Percentiles rank a stretch among this genome's conserved stretches.
Conservation (phyloP, 2,329 filamentous ascomycete species). For the Fusarium guadeloupense region DNA sequence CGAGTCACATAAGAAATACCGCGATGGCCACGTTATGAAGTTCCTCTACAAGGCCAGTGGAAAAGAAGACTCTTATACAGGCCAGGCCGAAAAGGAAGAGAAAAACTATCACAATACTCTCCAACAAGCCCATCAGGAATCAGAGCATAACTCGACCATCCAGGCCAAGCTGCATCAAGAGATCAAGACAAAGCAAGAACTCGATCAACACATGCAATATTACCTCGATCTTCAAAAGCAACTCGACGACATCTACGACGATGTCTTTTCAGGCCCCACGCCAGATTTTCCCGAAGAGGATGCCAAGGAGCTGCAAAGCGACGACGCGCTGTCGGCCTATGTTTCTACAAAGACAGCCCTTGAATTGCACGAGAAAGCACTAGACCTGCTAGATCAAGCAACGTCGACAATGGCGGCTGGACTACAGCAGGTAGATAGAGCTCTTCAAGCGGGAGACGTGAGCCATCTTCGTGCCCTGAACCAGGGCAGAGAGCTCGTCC, state of each 20-base stretch:
- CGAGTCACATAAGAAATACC: slow-evolving; percentile 62
- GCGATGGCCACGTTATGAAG: slow-evolving; percentile 61
- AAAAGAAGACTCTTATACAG: slow-evolving; percentile 51
- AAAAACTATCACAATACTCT: slow-evolving; percentile 63
- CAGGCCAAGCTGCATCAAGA: slow-evolving; percentile 54
- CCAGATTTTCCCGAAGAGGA: slow-evolving; percentile 65
- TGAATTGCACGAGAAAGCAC: slow-evolving; percentile 54
- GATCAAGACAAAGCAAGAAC: slow-evolving; percentile 44
- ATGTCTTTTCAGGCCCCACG: slow-evolving; percentile 63
- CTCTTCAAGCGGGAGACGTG: slow-evolving; percentile 48
- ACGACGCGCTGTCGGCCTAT: slow-evolving; percentile 49
- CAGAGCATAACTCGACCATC: slow-evolving; percentile 54
- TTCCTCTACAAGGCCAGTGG: slow-evolving; percentile 62
- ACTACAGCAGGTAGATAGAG: slow-evolving; percentile 52
- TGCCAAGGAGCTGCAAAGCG: slow-evolving; percentile 51
- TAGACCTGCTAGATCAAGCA: slow-evolving; percentile 53
- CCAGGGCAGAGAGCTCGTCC: slow-evolving; percentile 17
- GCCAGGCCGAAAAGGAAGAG: slow-evolving; percentile 63
- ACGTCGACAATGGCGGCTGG: slow-evolving; percentile 47
- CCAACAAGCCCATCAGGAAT: slow-evolving; percentile 57
- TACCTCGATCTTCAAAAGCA: slow-evolving; percentile 55
- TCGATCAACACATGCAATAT: slow-evolving; percentile 49
- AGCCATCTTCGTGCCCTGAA: slow-evolving; percentile 37
- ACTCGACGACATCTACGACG: slow-evolving; percentile 60
- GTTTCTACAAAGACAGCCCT: slow-evolving; percentile 48